These are phyloP conservation scores for Colletotrichum sansevieriae DNA, from an alignment of 2,329 filamentous ascomycete species.

Conservation along the genomic window DNA sequence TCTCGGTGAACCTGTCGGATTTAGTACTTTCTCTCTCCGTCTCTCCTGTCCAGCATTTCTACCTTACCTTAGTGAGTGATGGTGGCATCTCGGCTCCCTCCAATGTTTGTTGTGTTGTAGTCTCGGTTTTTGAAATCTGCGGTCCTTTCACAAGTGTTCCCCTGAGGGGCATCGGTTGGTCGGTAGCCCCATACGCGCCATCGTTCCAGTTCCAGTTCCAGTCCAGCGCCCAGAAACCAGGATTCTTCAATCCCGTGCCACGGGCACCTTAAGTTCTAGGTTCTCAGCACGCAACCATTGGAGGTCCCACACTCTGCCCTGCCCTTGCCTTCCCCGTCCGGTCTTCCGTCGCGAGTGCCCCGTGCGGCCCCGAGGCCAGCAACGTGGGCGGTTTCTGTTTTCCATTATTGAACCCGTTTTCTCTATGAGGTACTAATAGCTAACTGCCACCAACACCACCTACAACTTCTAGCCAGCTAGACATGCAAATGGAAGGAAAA, in stretches of 20 bases:
- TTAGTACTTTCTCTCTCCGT: neutral
- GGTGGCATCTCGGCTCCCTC: neutral
- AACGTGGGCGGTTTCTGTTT: too few relatives aligned
- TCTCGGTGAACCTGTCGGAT: slow-evolving; percentile 4
- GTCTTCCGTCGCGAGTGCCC: too few relatives aligned
- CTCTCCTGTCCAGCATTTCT: neutral
- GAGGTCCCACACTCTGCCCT: slow-evolving; percentile 11
- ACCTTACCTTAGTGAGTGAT: neutral
- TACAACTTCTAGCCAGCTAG: neutral
- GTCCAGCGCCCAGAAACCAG: slow-evolving; percentile 17
- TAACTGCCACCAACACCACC: too few relatives aligned
- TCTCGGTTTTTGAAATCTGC: neutral
- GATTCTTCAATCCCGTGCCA: neutral
- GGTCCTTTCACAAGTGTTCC: too few relatives aligned
- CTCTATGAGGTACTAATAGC: too few relatives aligned
- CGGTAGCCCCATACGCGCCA: slow-evolving; percentile 2
- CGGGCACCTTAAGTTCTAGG: too few relatives aligned
- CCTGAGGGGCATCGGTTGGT: too few relatives aligned
- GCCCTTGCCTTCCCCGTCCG: neutral
- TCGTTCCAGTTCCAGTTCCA: slow-evolving; percentile 12
- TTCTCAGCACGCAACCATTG: neutral
- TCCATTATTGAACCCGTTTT: too few relatives aligned
- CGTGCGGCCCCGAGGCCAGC: too few relatives aligned
- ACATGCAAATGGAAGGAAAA: slow-evolving; percentile 4
- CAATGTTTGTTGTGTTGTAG: neutral